Evolutionary conservation across 257 asterid genomes (phyloP), one percentile per base, ranked within the genome.

Genomic region (Penstemon davidsonii): DNA sequence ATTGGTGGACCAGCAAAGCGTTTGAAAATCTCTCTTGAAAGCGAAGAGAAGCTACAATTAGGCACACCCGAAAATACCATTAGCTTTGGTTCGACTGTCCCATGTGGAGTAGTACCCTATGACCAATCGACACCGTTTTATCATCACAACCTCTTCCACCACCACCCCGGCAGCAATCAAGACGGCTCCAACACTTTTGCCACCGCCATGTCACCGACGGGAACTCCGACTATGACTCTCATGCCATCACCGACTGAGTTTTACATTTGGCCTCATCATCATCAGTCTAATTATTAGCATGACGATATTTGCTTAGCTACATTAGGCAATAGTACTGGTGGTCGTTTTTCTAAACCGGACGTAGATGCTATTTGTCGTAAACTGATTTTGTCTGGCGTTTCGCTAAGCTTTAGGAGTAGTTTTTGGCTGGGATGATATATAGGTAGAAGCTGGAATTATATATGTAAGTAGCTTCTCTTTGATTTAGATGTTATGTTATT

Each of bases 191-290:
- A 68, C 7, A 33, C 79, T 0, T 41, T 84, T 0, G 73, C 60
- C 8, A 57, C 80, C 0, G 52, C 7, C 73, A 25, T 25, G 33
- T 25, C 33, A 25, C 2, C 33, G 2, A 25, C 33, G 33, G 33
- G 33, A 25, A 25, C 33, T 25, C 33, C 33, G 33, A 25, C 87
- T 2, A 53, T 76, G 81, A 86, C 75, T 9, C 66, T 78, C 59
- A 73, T 87, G 76, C 80, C 82, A 13, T 65, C 93, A 11, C 71
- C 83, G 2, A 74, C 86, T 1, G 98, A 89, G 78, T 81, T 80
- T 25, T 85, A 71, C 87, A 74, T 89, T 2, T 91, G 98, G 98
- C 96, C 96, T 42, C 87, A 86, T 72, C 96, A 84, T 42, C 87
- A 86, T 72, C 96, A 84, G 67, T 81, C 96, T 39, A 85, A 85